Base-by-base conservation (phyloP, 805 yeast species). In the Huiozyma sinensis region DNA sequence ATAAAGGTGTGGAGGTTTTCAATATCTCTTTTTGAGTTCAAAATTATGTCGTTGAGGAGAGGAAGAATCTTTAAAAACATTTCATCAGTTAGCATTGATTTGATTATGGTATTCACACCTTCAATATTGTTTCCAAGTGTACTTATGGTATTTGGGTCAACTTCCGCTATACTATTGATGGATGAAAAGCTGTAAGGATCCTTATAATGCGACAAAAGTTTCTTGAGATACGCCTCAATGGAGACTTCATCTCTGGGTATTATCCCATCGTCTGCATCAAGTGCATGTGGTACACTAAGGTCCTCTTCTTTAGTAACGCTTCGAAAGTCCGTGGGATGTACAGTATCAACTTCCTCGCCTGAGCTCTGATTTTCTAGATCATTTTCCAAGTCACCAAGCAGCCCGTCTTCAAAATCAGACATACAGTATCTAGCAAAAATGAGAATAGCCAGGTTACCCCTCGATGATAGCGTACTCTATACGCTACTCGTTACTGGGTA, bases 11-110 rank as follows among this genome's bases (percentile, higher is more conserved):
- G 75, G 7, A 82, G 54, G 3, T 67, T 47, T 0, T 61, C 50
- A 5, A 82, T 75, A 48, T 83, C 90, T 10, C 66, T 65, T 39
- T 71, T 70, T 2, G 83, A 68, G 6, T 76, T 71, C 8, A 71
- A 70, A 0, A 79, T 65, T n/a, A 75, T 53, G 37, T 70, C 75
- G 58, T 81, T 83, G 6, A 80, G 71, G 10, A 61, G 60, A 5
- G 74, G 64, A 8, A 84, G 60, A 29, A 82, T 0, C 6, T 8
- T 8, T 12, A 34, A 12, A 34, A 34, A 34, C n/a, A n/a, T 32
- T 4, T 17, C 24, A 17, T 17, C 24, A 17, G 24, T 17, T 17
- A 32, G 4, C n/a, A 3, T 32, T 32, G 34, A 32, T 32, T 32
- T n/a, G 34, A 32, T 32, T 32, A 32, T 10, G n/a, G 4, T 10